Conservation (phyloP, 345 rosid species). For the Brassica cretica region DNA sequence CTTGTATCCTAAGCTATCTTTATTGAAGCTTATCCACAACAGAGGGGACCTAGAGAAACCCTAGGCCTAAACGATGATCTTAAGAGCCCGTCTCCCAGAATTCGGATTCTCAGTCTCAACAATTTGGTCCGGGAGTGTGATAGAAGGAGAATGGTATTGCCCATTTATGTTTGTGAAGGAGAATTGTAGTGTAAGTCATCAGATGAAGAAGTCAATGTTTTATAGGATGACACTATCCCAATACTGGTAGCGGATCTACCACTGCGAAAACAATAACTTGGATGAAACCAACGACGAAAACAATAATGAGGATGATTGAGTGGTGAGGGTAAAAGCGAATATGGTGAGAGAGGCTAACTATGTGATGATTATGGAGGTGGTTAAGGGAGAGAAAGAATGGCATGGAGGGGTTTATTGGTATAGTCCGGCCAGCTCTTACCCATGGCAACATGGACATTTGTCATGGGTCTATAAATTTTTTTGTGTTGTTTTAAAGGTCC, state of each 20-base stretch:
- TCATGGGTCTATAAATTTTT: no score
- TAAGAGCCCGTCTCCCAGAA: conserved; percentile 54
- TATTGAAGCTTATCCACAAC: no score
- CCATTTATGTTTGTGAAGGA: conserved; percentile 70
- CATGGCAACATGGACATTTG: no score
- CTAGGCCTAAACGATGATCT: conserved; percentile 60
- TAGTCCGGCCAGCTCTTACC: not conserved
- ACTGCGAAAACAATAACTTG: conserved; percentile 37
- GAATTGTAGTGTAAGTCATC: conserved; percentile 40
- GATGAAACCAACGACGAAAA: conserved; percentile 17
- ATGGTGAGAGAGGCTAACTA: conserved; percentile 47
- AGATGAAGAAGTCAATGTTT: conserved; percentile 58
- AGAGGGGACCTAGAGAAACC: conserved; percentile 57
- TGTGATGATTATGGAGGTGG: conserved; percentile 51
- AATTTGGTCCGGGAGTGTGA: conserved; percentile 41
- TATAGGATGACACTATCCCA: conserved; percentile 67
- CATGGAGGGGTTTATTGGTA: conserved; percentile 61
- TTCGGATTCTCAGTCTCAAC: conserved; percentile 45
- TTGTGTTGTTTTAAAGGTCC: no score
- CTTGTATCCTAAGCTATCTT: no score
- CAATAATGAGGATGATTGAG: conserved; percentile 22
- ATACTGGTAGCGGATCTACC: conserved; percentile 64
- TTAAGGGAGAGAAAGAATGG: conserved; percentile 36
- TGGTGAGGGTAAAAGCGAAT: conserved; percentile 39
- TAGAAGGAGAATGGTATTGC: conserved; percentile 80